A percentile compares a stretch with the other conserved stretches of the same genome.
Conservation (phyloP, 2,329 filamentous ascomycete species). For the Penicillium capsulatum region DNA sequence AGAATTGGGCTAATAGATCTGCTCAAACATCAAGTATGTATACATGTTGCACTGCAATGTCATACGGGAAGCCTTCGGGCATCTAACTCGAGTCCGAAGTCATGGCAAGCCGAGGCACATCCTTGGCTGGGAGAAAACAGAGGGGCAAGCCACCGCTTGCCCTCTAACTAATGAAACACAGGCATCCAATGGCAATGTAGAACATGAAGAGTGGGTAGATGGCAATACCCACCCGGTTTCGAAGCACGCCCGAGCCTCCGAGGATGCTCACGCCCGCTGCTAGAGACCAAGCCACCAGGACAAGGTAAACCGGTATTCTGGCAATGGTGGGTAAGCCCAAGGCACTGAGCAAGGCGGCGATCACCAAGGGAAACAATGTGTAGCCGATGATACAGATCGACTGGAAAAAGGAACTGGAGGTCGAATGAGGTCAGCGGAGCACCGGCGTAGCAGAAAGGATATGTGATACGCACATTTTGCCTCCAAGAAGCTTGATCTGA, state of each 20-base stretch:
- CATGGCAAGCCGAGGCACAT: background rate
- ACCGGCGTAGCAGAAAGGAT: background rate
- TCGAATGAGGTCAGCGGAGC: background rate
- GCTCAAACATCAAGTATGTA: conserved; percentile 22
- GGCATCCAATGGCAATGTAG: conserved; percentile 84
- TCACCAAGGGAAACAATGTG: conserved; percentile 92
- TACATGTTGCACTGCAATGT: conserved; percentile 6
- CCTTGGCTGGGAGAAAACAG: conserved; percentile 3
- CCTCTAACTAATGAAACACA: conserved; percentile 89
- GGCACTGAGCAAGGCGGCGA: conserved; percentile 85
- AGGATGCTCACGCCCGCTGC: conserved; percentile 95
- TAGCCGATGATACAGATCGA: conserved; percentile 98
- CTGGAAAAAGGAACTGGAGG: conserved; percentile 87
- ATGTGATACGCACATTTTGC: conserved; percentile 86
- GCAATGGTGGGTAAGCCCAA: conserved; percentile 73
- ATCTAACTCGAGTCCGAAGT: background rate
- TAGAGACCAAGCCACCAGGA: conserved; percentile 86
- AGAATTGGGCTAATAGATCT: background rate
- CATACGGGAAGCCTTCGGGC: conserved; percentile 2
- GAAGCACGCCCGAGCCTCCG: conserved; percentile 89
- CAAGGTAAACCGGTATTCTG: conserved; percentile 83
- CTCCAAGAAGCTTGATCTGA: conserved; percentile 93
- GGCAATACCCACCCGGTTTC: conserved; percentile 87
- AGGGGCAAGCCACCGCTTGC: conserved; percentile 3
- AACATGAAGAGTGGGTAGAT: conserved; percentile 95